phyloP scores from a whole-genome alignment of 176 grass and related monocot genomes.

The Calamus simplicifolius region DNA sequence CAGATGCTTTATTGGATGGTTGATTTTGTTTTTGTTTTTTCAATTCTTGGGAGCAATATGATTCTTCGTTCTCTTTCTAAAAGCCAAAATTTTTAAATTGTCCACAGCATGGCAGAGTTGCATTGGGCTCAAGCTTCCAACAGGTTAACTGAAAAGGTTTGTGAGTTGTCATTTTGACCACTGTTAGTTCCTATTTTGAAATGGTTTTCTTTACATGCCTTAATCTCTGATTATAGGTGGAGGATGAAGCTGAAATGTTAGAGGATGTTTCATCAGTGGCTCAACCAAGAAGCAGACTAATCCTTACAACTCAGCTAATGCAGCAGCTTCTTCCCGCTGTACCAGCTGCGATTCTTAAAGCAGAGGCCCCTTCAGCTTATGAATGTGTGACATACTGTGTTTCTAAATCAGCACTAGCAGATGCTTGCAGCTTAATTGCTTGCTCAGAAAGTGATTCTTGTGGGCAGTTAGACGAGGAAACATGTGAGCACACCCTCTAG shows the following conservation, averaged over 20 bases:
- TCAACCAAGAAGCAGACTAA: slow-evolving; percentile 24
- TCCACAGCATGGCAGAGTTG: slow-evolving; percentile 21
- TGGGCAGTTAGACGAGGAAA: background rate
- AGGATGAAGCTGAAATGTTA: slow-evolving; percentile 24
- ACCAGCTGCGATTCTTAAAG: slow-evolving; percentile 19
- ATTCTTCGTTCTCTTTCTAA: background rate
- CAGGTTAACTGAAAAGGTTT: slow-evolving; percentile 33
- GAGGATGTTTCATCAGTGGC: slow-evolving; percentile 12
- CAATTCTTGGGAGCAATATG: background rate
- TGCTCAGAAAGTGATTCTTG: slow-evolving; percentile 3
- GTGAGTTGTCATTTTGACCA: background rate
- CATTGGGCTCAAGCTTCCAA: slow-evolving; percentile 19
- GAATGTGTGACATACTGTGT: slow-evolving; percentile 22
- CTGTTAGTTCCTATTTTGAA: too few relatives aligned
- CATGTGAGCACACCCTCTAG: slow-evolving; percentile 3
- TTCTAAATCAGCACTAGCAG: slow-evolving; percentile 27
- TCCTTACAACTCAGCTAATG: slow-evolving; percentile 28
- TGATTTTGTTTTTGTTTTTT: too few relatives aligned
- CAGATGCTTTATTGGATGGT: too few relatives aligned
- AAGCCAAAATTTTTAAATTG: background rate
- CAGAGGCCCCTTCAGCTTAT: slow-evolving; percentile 25
- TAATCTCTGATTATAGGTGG: slow-evolving; percentile 15
- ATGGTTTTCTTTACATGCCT: background rate
- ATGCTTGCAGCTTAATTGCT: slow-evolving; percentile 26
- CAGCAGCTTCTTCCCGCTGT: slow-evolving; percentile 24